Evolutionary conservation across 495 filamentous ascomycete genomes (phyloP), one percentile per base, ranked within the genome.

Genomic region (Neurospora sublineolata): DNA sequence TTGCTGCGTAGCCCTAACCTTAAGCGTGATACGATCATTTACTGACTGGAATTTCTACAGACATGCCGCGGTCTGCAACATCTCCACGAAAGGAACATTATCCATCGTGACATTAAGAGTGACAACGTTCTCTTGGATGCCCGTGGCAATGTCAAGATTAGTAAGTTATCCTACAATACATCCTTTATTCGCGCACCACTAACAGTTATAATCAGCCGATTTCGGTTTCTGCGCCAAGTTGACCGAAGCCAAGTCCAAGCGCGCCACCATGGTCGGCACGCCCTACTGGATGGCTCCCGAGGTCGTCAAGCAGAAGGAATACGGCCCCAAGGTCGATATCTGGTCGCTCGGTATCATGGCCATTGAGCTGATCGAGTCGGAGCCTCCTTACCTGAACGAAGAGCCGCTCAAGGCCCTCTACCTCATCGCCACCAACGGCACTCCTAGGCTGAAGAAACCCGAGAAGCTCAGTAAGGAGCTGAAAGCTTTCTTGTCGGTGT

Each of bases 261-360:
- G 95, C 77, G 94, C 94, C 36, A 99, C 95, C 67, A 98, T 99
- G 95, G 95, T 99, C 68, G 95, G 95, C 71, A 99, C 95, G 18
- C 95, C 95, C 1, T 99, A 98, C 84, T 99, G 95, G 95, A 99
- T 99, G 95, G 95, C 95, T 3, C 95, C 95, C 39, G 95, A 99
- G 80, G 95, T 99, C 18, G 95, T 99, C 77, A 98, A 97, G 84
- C 95, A 97, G 80, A 97, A 97, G 84, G 94, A 97, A 79, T 99
- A 99, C 78, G 95, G 93, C 42, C 90, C 92, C 75, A 99, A 99
- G 86, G 95, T 98, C 71, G 95, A 99, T 78, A 97, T 97, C 76
- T 98, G 95, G 95, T 97, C 94, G 14, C 86, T 99, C 68, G 95
- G 95, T 76, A 99, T 99, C 83, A 99, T 98, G 95, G 94, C 95